Conservation (phyloP, 768 basidiomycete species). For the Pleurotus platypus region DNA sequence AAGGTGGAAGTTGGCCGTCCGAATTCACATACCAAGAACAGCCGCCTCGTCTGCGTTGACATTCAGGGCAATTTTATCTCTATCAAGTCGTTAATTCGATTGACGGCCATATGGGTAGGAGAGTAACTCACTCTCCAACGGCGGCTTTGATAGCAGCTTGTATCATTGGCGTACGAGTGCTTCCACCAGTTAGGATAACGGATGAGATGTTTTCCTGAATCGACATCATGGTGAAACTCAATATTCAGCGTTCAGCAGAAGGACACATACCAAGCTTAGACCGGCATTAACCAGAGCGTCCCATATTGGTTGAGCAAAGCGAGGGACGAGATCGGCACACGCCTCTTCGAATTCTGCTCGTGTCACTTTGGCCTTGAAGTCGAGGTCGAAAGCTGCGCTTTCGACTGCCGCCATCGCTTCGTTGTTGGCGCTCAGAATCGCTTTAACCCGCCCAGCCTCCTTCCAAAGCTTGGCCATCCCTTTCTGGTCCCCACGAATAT, state of each 20-base stretch:
- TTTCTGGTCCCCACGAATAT: constrained; percentile 68
- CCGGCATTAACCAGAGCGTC: constrained; percentile 70
- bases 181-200: constrained; percentile 91
- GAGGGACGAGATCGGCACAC: constrained; percentile 60
- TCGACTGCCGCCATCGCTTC: constrained; percentile 82
- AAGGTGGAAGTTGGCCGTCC: background rate
- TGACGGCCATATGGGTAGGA: background rate
- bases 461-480: constrained; percentile 95
- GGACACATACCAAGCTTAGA: constrained; percentile 53
- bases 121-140: constrained; percentile 70
- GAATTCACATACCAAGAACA: constrained; percentile 59
- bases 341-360: constrained; percentile 76
- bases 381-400: constrained; percentile 85
- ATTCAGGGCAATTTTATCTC: constrained; percentile 85
- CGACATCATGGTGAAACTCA: constrained; percentile 5
- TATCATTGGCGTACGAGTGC: constrained; percentile 88
- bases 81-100: constrained; percentile 18
- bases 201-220: constrained; percentile 77
- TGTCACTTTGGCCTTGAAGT: constrained; percentile 78
- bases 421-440: constrained; percentile 88
- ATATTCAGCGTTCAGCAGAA: background rate
- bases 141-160: constrained; percentile 74
- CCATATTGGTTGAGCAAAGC: constrained; percentile 68
- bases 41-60: constrained; percentile 97
- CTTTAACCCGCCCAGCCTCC: constrained; percentile 88